Percentiles rank a stretch among this genome's conserved stretches.
Evolutionary conservation across 805 yeast genomes (phyloP).

Genomic region (Metschnikowia drakensbergensis): DNA sequence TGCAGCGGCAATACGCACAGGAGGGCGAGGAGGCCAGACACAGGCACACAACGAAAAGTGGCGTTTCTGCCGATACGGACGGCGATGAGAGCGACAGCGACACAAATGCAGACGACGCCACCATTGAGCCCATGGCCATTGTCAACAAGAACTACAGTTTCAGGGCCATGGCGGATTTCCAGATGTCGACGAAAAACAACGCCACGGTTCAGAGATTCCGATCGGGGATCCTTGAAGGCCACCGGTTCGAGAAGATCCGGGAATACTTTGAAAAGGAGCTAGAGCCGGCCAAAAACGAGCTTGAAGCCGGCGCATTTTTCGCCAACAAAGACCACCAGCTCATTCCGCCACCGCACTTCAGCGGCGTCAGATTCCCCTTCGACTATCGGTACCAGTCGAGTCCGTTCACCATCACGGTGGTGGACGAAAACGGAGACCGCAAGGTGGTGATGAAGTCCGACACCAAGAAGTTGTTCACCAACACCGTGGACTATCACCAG

Average conservation of each 20-base stretch:
- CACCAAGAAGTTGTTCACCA: slow-evolving; percentile 51
- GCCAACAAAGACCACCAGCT: slow-evolving; percentile 49
- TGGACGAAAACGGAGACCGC: slow-evolving; percentile 57
- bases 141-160: slow-evolving; percentile 69
- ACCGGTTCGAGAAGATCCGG: slow-evolving; percentile 24
- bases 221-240: slow-evolving; percentile 21
- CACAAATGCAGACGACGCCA: background rate
- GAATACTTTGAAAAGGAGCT: slow-evolving; percentile 24
- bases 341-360: slow-evolving; percentile 84
- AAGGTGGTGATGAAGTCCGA: slow-evolving; percentile 43
- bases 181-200: slow-evolving; percentile 59
- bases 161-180: slow-evolving; percentile 86
- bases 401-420: slow-evolving; percentile 47
- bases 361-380: slow-evolving; percentile 72
- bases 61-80: background rate
- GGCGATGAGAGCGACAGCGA: background rate
- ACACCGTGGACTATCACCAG: slow-evolving; percentile 45
- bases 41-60: background rate
- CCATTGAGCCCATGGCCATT: slow-evolving; percentile 59
- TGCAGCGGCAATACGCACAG: slow-evolving; percentile 23
- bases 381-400: slow-evolving; percentile 76
- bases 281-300: slow-evolving; percentile 26
- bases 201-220: slow-evolving; percentile 29
- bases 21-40: slow-evolving; percentile 27
- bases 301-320: slow-evolving; percentile 21